Conservation (phyloP, 2,329 filamentous ascomycete genomes). For the Penicillium capsulatum region DNA sequence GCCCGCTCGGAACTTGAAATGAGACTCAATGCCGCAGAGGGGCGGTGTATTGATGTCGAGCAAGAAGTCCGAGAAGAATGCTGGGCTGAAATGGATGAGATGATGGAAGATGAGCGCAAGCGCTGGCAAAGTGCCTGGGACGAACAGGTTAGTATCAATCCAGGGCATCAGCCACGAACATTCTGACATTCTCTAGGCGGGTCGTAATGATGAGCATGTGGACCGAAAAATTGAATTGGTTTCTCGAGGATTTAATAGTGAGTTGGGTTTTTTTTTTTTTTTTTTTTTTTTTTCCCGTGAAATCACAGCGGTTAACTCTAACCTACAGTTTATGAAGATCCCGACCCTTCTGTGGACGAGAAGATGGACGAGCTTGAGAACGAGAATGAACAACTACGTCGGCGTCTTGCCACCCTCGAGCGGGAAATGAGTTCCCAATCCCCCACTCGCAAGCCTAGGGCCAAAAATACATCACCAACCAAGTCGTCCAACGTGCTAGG, state of each 20-base stretch:
- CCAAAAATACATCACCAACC: conserved; percentile 29
- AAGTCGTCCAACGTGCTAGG: conserved; percentile 30
- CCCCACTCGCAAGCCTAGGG: conserved; percentile 53
- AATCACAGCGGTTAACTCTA: conserved; percentile 15
- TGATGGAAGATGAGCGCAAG: conserved; percentile 67
- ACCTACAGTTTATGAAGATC: conserved; percentile 45
- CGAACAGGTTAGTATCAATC: conserved; percentile 54
- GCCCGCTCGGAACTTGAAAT: conserved; percentile 68
- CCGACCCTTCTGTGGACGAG: conserved; percentile 52
- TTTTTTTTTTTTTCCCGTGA: no score
- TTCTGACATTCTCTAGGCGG: conserved; percentile 40
- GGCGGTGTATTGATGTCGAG: conserved; percentile 68
- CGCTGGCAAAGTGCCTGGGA: conserved; percentile 78
- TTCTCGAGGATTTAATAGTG: conserved; percentile 52
- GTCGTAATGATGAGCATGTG: conserved; percentile 76
- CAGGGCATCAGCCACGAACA: neutral
- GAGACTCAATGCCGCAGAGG: conserved; percentile 62
- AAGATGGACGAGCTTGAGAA: conserved; percentile 61
- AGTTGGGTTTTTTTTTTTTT: no score
- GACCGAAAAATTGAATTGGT: conserved; percentile 81
- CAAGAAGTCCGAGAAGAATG: conserved; percentile 85
- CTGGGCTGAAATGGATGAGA: conserved; percentile 76
- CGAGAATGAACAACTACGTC: conserved; percentile 66
- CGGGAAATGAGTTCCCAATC: conserved; percentile 62
- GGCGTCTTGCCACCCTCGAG: conserved; percentile 61